These are phyloP conservation scores for Aspergillus pseudoviridinutans DNA, from an alignment of 2,329 filamentous ascomycete species.

Conservation along the genomic window DNA sequence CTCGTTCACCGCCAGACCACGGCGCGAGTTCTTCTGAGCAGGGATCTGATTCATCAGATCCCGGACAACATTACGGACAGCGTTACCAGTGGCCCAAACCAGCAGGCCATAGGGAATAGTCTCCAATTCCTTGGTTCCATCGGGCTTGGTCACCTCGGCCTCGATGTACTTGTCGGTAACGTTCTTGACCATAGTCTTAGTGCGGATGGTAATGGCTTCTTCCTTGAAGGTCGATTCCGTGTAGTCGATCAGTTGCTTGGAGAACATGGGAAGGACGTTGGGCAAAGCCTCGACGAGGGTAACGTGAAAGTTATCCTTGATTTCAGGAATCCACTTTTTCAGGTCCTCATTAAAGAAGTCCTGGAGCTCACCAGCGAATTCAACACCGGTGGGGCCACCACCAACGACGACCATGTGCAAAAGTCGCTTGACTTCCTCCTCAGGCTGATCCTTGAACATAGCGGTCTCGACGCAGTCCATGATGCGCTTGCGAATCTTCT, in stretches of 20 bases:
- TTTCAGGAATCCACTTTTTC: conserved; percentile 96
- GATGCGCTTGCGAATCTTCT: conserved; percentile 95
- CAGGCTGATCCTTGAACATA: conserved; percentile 91
- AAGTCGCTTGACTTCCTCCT: conserved; percentile 85
- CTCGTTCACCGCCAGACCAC: conserved; percentile 94
- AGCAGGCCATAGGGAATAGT: conserved; percentile 90
- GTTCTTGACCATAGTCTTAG: conserved; percentile 98
- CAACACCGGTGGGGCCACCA: conserved; percentile 92
- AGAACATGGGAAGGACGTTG: conserved; percentile 93
- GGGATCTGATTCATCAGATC: conserved; percentile 91
- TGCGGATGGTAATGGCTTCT: conserved; percentile 94
- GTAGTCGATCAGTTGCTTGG: conserved; percentile 98
- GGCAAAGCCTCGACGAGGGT: conserved; percentile 96
- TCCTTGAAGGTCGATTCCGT: conserved; percentile 99
- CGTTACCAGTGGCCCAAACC: conserved; percentile 98
- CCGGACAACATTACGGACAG: conserved; percentile 80
- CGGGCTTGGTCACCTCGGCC: conserved; percentile 75
- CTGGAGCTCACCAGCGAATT: conserved; percentile 96
- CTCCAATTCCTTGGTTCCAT: conserved; percentile 78
- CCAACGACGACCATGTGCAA: conserved; percentile 97
- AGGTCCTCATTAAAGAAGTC: conserved; percentile 99
- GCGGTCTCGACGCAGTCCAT: conserved; percentile 99
- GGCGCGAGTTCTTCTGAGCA: conserved; percentile 90
- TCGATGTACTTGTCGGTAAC: conserved; percentile 91
- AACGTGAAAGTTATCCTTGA: conserved; percentile 91